phyloP scores from a whole-genome alignment of 371 early-diverging fungal genomes.

The Synchytrium microbalum region DNA sequence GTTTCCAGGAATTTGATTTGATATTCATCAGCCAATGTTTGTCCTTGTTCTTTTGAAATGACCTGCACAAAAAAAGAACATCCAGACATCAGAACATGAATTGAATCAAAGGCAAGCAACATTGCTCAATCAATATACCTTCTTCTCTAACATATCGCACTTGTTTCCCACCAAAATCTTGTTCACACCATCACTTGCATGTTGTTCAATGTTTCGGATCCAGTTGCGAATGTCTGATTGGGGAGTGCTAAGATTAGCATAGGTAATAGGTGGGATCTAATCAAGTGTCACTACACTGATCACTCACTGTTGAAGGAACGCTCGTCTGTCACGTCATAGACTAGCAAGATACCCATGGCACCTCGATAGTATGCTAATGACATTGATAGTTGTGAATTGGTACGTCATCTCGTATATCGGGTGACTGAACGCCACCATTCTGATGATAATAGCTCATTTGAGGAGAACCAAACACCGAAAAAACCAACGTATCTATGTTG shows the following conservation, averaged over 20 bases:
- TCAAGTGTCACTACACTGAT: neutral
- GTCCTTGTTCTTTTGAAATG: conserved; percentile 56
- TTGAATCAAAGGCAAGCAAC: neutral
- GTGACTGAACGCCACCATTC: too few relatives aligned
- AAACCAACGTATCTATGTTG: neutral
- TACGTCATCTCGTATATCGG: neutral
- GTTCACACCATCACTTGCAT: conserved; percentile 90
- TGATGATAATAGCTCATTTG: too few relatives aligned
- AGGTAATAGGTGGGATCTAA: neutral
- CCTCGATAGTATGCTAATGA: conserved; percentile 90
- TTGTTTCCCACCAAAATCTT: conserved; percentile 99
- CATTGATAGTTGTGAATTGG: neutral
- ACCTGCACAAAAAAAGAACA: conserved; percentile 19
- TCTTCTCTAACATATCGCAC: conserved; percentile 89
- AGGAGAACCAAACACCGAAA: neutral
- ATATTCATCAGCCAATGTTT: conserved; percentile 80
- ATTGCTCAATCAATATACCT: conserved; percentile 45
- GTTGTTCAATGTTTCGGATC: conserved; percentile 97
- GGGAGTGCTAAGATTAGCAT: neutral
- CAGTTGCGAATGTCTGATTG: conserved; percentile 64
- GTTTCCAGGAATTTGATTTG: conserved; percentile 90
- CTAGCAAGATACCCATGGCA: conserved; percentile 97
- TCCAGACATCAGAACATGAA: conserved; percentile 7
- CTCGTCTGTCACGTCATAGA: conserved; percentile 97
- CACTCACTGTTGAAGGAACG: conserved; percentile 75